Base-by-base conservation (phyloP, 768 basidiomycete species). In the Cyclocybe aegerita region DNA sequence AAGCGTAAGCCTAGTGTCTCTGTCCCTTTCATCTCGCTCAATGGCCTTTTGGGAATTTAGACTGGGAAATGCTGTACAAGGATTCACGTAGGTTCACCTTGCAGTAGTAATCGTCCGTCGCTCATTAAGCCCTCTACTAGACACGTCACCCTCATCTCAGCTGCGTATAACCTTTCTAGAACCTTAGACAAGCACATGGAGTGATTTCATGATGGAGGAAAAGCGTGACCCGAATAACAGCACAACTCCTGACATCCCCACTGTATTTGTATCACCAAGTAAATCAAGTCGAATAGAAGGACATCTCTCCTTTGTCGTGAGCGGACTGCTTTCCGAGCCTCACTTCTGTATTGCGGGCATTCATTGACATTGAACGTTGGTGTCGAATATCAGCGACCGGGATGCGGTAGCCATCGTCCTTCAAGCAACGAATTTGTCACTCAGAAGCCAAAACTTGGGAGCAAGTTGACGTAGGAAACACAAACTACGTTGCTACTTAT, bases 41-140 rank as follows among this genome's bases (percentile, higher is more conserved):
- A 31, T n/a, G 39, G 32, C 23, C 49, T 48, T 30, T 55, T 39
- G 39, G 39, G 14, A 41, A 17, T n/a, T 41, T 44, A 90, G 90
- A 10, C 77, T 93, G 36, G 90, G 90, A 4, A 93, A 93, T 55
- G 87, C 90, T 1, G 90, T 93, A 14, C 91, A 93, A 68, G 91
- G 90, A 32, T 93, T 93, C 68, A 93, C 90, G 87, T 89, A 67
- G 57, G 88, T 79, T 14, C 15, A 11, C 48, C 42, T 17, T 9
- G 35, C 37, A 10, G 5, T 11, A 30, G 4, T 38, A 4, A 9
- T 33, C 39, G 33, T 11, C 38, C 40, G 2, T 50, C 23, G 39
- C 42, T 50, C n/a, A 51, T 48, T 29, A 11, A 35, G 35, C 23
- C 1, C 12, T 38, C 17, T 17, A 39, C 7, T 45, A 90, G 88